phyloP scores from a whole-genome alignment of 1,284 basidiomycete genomes.

The Moesziomyces sp. region DNA sequence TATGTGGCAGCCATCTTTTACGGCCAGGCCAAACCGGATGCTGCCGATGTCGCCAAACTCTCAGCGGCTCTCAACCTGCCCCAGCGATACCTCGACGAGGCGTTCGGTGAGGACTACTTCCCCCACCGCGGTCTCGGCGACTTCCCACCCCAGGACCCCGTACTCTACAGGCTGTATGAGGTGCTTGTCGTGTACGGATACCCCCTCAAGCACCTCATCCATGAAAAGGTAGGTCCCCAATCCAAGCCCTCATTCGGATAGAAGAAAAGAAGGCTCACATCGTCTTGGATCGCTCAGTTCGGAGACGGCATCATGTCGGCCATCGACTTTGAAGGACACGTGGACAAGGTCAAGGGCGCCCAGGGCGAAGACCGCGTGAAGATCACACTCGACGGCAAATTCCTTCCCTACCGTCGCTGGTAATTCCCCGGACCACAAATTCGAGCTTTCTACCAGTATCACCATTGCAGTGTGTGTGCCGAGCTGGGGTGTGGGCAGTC shows the following conservation, averaged over 20 bases:
- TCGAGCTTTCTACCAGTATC: no score
- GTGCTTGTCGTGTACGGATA: constrained; percentile 61
- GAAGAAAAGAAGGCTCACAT: neutral
- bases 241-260: no score
- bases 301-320: constrained; percentile 63
- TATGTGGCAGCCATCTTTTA: constrained; percentile 63
- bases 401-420: constrained; percentile 57
- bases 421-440: constrained; percentile 2
- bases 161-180: constrained; percentile 50
- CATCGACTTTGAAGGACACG: constrained; percentile 61
- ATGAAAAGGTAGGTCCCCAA: constrained; percentile 58
- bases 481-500: neutral
- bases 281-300: constrained; percentile 32
- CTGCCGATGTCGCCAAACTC: constrained; percentile 46
- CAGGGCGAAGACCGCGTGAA: constrained; percentile 58
- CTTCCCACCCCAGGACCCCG: constrained; percentile 55
- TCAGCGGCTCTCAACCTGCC: constrained; percentile 39
- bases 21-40: constrained; percentile 62
- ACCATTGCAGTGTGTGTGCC: no score
- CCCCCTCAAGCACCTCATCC: constrained; percentile 59
- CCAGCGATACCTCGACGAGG: constrained; percentile 29
- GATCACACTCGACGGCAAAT: constrained; percentile 64
- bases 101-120: constrained; percentile 54
- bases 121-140: constrained; percentile 55
- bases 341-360: constrained; percentile 55